These are phyloP conservation scores for Singerocomus rubriflavus DNA, from an alignment of 1,284 basidiomycete species.

Conservation along the genomic window DNA sequence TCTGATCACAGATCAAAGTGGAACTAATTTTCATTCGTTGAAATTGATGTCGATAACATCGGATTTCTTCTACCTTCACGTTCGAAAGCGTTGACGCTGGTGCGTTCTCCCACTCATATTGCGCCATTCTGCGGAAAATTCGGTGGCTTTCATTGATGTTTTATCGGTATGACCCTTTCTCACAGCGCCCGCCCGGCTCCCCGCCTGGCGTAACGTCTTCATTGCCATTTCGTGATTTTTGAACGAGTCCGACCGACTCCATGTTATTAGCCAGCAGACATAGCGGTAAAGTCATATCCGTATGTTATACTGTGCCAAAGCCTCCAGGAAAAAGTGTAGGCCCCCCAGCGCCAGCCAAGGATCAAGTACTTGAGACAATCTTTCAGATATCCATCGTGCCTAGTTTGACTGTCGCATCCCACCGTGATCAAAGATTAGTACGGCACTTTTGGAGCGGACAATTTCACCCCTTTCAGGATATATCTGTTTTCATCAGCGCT, in stretches of 20 bases:
- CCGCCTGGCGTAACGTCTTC: not conserved
- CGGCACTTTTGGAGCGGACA: not conserved
- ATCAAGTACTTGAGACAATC: not conserved
- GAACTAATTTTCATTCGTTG: no score
- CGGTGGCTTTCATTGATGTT: not conserved
- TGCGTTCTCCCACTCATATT: not conserved
- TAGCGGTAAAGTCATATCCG: not conserved
- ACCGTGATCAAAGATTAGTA: not conserved
- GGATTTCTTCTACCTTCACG: not conserved
- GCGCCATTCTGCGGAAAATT: not conserved
- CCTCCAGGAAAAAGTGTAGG: slow-evolving; percentile 1
- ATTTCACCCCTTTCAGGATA: slow-evolving; percentile 7
- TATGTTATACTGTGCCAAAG: not conserved
- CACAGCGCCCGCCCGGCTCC: not conserved
- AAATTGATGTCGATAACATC: not conserved
- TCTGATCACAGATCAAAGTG: no score
- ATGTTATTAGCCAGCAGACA: not conserved
- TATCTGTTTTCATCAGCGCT: slow-evolving; percentile 9
- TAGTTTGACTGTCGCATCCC: slow-evolving; percentile 1
- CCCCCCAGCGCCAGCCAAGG: not conserved
- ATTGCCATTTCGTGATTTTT: not conserved
- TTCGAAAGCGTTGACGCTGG: not conserved
- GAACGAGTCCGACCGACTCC: not conserved
- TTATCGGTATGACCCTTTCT: not conserved
- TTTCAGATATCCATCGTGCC: not conserved